Base-by-base conservation (phyloP, 345 rosid species). In the Gossypium ekmanianum region DNA sequence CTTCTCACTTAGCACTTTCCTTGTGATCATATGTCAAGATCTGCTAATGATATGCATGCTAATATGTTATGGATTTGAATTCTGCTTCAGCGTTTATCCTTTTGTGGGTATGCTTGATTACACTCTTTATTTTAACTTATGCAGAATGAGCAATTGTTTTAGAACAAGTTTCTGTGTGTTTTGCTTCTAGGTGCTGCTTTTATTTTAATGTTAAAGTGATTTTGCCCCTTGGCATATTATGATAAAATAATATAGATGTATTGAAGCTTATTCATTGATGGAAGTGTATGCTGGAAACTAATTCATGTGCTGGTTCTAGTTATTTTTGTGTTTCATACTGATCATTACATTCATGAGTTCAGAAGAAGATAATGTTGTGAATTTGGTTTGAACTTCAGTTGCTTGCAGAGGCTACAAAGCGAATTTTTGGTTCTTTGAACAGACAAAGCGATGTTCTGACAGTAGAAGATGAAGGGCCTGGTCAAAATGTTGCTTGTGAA, bases 381-480 rank as follows among this genome's bases (percentile, higher is more conserved):
- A 52, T 80, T 57, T 81, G 41, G 76, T 48, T 59, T 54, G 78
- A 81, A 82, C 74, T 84, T 81, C 94, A 95, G 99, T 85, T 95
- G 84, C 98, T 95, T 85, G 97, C 99, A 83, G 99, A 91, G 86
- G 98, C 99, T 75, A 87, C 77, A 47, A 91, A 87, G 83, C 83
- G 87, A 78, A 82, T 93, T 73, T 88, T 83, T 84, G 93, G 96
- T 78, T 81, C 85, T 45, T 80, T 89, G 83, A 82, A 77, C 76
- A 78, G 73, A 77, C 92, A 84, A 79, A 86, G 77, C 67, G 88
- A 86, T 84, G 76, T 83, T 68, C 84, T 95, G 62, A 83, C 79
- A 74, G 39, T 95, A 63, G 98, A 91, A 82, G 94, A 88, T 18
- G 93, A 91, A 75, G 88, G 79, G 74, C 71, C 83, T 64, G 94